phyloP scores from a whole-genome alignment of 768 basidiomycete species.

The Tricholoma bakamatsutake region DNA sequence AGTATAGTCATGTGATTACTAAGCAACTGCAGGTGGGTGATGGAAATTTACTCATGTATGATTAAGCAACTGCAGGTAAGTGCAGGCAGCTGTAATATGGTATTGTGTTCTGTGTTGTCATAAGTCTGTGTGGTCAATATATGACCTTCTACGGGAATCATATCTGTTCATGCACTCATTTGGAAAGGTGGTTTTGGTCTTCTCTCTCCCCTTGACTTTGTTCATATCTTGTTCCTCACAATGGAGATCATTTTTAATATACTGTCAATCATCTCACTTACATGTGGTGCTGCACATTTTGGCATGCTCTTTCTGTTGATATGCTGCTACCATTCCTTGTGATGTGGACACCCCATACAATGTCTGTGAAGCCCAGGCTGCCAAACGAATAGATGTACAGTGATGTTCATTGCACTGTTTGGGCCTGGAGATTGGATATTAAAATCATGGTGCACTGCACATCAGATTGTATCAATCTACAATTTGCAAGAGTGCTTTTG shows the following conservation, averaged over 20 bases:
- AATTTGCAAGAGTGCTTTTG: constrained; percentile 40
- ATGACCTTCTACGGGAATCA: constrained; percentile 80
- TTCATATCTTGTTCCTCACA: constrained; percentile 63
- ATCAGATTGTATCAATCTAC: constrained; percentile 52
- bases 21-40: no score
- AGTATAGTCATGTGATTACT: no score
- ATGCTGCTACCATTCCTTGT: constrained; percentile 53
- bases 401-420: constrained; percentile 69
- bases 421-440: constrained; percentile 84
- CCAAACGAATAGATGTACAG: constrained; percentile 73
- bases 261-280: constrained; percentile 62
- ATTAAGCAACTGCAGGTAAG: no score
- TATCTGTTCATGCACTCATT: constrained; percentile 83
- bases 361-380: constrained; percentile 54
- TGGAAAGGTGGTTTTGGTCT: constrained; percentile 73
- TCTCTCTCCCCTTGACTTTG: constrained; percentile 73
- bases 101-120: no score
- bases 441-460: constrained; percentile 64
- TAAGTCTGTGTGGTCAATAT: no score
- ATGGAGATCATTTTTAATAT: constrained; percentile 70
- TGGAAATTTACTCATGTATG: no score
- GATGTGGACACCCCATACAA: constrained; percentile 44
- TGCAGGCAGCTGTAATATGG: no score
- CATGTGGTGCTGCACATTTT: constrained; percentile 48
- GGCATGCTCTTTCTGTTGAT: constrained; percentile 56